phyloP scores from a whole-genome alignment of 495 filamentous ascomycete genomes.

The Penicillium cinerascens region DNA sequence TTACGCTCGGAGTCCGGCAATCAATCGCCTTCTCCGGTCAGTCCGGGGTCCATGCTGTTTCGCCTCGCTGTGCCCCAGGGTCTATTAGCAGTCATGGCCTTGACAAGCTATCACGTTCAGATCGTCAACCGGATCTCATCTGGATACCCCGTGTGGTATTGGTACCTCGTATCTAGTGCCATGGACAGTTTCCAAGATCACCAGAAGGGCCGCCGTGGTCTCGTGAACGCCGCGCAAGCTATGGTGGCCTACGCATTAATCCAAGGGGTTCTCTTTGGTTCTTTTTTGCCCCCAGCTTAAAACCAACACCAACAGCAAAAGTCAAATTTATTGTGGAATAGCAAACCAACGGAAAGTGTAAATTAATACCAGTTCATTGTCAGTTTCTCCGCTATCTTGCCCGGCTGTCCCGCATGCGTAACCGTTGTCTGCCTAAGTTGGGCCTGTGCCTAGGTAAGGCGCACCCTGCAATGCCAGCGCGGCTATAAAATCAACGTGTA shows the following conservation, averaged over 20 bases:
- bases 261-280: slow-evolving; percentile 80
- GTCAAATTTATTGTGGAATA: background rate
- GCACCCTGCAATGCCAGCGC: background rate
- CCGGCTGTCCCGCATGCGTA: slow-evolving; percentile 8
- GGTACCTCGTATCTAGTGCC: slow-evolving; percentile 59
- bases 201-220: slow-evolving; percentile 17
- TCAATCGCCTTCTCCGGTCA: slow-evolving; percentile 21
- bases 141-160: slow-evolving; percentile 86
- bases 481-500: background rate
- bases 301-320: background rate
- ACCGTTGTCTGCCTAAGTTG: slow-evolving; percentile 13
- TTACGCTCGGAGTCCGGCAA: slow-evolving; percentile 10
- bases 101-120: slow-evolving; percentile 85
- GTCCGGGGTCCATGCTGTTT: slow-evolving; percentile 49
- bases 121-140: slow-evolving; percentile 88
- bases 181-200: slow-evolving; percentile 19
- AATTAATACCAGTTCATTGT: background rate
- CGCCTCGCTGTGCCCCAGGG: slow-evolving; percentile 65
- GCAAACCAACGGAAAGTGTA: background rate
- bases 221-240: slow-evolving; percentile 49
- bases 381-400: background rate
- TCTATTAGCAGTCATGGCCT: slow-evolving; percentile 63
- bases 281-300: slow-evolving; percentile 89
- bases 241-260: slow-evolving; percentile 80
- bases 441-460: background rate